A percentile compares a stretch with the other conserved stretches of the same genome.
Conservation (phyloP, 306 rosid genomes). For the Psophocarpus tetragonolobus region DNA sequence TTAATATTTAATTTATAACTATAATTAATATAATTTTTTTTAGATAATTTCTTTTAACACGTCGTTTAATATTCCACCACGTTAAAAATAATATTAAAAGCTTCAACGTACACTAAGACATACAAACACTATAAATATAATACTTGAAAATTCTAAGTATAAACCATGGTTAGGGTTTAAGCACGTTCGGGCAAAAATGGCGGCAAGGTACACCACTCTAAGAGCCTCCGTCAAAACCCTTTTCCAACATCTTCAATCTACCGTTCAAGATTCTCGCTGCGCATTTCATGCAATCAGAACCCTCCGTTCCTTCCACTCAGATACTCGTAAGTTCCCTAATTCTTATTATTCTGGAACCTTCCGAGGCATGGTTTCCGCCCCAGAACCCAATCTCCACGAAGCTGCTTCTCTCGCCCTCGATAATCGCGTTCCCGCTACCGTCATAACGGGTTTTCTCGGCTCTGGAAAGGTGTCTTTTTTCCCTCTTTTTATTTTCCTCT, state of each 20-base stretch:
- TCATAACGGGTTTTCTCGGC: conserved; percentile 90
- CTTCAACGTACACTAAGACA: too few relatives aligned
- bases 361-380: conserved; percentile 45
- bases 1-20: too few relatives aligned
- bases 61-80: too few relatives aligned
- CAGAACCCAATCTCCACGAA: conserved; percentile 31
- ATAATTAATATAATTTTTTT: too few relatives aligned
- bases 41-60: too few relatives aligned
- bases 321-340: not conserved
- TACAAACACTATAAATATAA: too few relatives aligned
- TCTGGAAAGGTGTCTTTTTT: conserved; percentile 72
- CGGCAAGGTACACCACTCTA: conserved; percentile 32
- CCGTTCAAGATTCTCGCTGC: conserved; percentile 14
- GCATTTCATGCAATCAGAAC: conserved; percentile 33
- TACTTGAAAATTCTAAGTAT: too few relatives aligned
- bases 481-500: not conserved
- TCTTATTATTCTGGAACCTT: conserved; percentile 26
- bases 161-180: not conserved
- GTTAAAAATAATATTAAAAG: too few relatives aligned
- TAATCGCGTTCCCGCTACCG: conserved; percentile 81
- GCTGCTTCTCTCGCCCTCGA: conserved; percentile 44
- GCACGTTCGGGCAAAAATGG: conserved; percentile 37
- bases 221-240: conserved; percentile 45
- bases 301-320: conserved; percentile 26
- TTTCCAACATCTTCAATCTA: conserved; percentile 31